Conservation (phyloP, 2,329 filamentous ascomycete genomes). For the Neophaeococcomyces aloes region DNA sequence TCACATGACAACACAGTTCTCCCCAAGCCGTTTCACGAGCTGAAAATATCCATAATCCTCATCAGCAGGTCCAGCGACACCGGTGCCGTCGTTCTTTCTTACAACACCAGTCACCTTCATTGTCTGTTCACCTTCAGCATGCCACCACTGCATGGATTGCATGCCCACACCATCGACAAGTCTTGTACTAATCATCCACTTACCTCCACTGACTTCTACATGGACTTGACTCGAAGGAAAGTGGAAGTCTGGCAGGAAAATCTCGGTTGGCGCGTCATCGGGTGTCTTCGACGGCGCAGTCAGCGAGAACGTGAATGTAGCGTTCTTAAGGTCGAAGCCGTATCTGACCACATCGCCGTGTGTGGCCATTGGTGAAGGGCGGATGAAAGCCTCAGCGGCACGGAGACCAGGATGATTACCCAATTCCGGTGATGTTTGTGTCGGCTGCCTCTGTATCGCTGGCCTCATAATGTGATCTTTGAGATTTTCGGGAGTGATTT, state of each 20-base stretch:
- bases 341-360: conserved; percentile 61
- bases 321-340: conserved; percentile 72
- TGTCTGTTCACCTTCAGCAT: conserved; percentile 71
- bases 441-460: conserved; percentile 46
- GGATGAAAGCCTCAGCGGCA: conserved; percentile 84
- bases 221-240: conserved; percentile 65
- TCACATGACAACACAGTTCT: conserved; percentile 37
- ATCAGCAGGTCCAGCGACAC: conserved; percentile 25
- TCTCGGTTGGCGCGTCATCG: conserved; percentile 61
- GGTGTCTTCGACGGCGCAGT: conserved; percentile 48
- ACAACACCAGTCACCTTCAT: conserved; percentile 66
- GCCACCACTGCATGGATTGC: conserved; percentile 86
- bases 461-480: conserved; percentile 54
- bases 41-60: conserved; percentile 22
- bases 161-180: conserved; percentile 58
- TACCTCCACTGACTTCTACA: conserved; percentile 71
- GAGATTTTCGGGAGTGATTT: conserved; percentile 65
- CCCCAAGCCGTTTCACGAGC: conserved; percentile 28
- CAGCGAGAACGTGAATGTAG: conserved; percentile 64
- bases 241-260: conserved; percentile 86
- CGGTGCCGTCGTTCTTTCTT: conserved; percentile 39
- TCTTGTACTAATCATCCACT: conserved; percentile 73
- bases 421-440: conserved; percentile 46
- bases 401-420: conserved; percentile 64
- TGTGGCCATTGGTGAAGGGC: conserved; percentile 67